Evolutionary conservation across 345 rosid species (phyloP), one percentile per base, ranked within the genome.

Genomic region (Camelina sativa): DNA sequence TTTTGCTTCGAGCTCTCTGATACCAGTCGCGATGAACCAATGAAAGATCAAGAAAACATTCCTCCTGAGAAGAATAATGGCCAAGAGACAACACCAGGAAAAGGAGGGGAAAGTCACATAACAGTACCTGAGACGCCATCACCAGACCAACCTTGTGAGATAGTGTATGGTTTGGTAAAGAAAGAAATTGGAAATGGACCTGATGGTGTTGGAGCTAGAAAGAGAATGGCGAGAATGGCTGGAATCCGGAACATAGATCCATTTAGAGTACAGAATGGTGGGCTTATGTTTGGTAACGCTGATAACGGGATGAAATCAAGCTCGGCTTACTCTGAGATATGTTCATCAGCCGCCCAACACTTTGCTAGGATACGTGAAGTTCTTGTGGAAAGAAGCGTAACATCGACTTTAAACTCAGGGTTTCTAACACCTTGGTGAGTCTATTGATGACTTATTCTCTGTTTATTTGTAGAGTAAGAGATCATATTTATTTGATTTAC

Each of bases 121-220:
- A 92, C 98, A 55, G 87, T 92, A 57, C 99, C 99, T 32, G 99
- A 95, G 85, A 95, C 99, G 1, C 99, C 99, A 55, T 95, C 99
- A 68, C 99, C 98, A 30, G 99, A 95, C 34, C 97, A 89, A 81
- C 94, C 98, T 53, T 74, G 89, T 65, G 98, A 92, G 43, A 51
- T 79, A 62, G 73, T 32, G 25, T 81, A 75, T 59, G 89, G 79
- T 54, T 86, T 81, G 67, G 72, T 76, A 55, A 90, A 89, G 85
- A 91, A 89, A 84, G 98, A 95, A 37, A 82, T 61, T 37, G 96
- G 90, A 5, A 90, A 89, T 63, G 81, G 85, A 65, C 73, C 73
- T 62, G 98, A 91, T 55, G 73, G 80, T 56, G 74, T 74, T 70
- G 98, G 96, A 73, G 87, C 87, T 3, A 88, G 86, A 79, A 94